Percentiles rank a stretch among this genome's conserved stretches.
Evolutionary conservation across 129 eudicot genomes (phyloP).

Genomic region (Tagetes patula): DNA sequence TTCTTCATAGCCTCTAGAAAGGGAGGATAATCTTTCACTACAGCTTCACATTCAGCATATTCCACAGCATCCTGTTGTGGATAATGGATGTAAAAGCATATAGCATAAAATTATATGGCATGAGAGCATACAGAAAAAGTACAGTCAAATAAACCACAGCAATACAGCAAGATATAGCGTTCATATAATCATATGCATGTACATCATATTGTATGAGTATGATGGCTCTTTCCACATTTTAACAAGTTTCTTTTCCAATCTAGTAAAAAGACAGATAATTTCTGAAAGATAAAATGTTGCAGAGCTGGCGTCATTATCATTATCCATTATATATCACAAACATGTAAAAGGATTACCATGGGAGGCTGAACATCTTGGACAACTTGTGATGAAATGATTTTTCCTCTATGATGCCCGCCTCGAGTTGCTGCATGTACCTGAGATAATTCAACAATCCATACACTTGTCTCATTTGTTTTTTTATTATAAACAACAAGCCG

Average conservation of each 20-base stretch:
- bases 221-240: background rate
- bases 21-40: slow-evolving; percentile 86
- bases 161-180: slow-evolving; percentile 4
- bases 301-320: slow-evolving; percentile 11
- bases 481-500: slow-evolving; percentile 86
- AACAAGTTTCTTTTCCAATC: slow-evolving; percentile 1
- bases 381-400: slow-evolving; percentile 73
- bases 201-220: background rate
- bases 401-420: slow-evolving; percentile 96
- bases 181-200: background rate
- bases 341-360: slow-evolving; percentile 54
- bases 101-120: background rate
- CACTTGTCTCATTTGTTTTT: slow-evolving; percentile 84
- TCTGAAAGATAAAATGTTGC: slow-evolving; percentile 6
- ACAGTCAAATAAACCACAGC: background rate
- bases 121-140: background rate
- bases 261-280: background rate
- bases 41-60: slow-evolving; percentile 97
- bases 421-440: slow-evolving; percentile 96
- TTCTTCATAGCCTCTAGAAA: slow-evolving; percentile 91
- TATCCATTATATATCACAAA: slow-evolving; percentile 3
- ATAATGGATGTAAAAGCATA: slow-evolving; percentile 9
- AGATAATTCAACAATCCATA: slow-evolving; percentile 83
- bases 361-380: slow-evolving; percentile 93
- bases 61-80: slow-evolving; percentile 80